Percentiles rank a stretch among this genome's conserved stretches.
These are phyloP conservation scores for Mycena vitilis DNA, from an alignment of 768 basidiomycete genomes.

Conservation along the genomic window DNA sequence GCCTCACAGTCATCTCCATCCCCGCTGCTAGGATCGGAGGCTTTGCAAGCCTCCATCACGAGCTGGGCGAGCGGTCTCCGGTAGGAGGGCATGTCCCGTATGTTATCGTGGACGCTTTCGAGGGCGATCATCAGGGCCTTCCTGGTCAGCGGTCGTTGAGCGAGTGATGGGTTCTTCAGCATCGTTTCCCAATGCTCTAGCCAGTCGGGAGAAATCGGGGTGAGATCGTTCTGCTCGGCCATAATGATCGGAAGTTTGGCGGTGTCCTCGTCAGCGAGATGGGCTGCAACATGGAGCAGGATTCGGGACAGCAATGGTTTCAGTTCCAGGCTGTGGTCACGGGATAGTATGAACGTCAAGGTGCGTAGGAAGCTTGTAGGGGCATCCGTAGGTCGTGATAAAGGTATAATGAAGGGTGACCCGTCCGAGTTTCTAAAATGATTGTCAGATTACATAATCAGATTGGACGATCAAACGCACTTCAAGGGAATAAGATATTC, in stretches of 20 bases:
- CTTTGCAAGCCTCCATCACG: constrained; percentile 59
- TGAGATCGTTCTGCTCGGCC: constrained; percentile 74
- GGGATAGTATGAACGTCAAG: constrained; percentile 70
- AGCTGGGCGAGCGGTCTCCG: constrained; percentile 65
- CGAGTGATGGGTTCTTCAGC: constrained; percentile 59
- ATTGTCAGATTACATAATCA: constrained; percentile 16
- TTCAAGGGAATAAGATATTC: constrained; percentile 67
- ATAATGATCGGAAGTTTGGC: constrained; percentile 70
- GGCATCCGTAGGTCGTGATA: constrained; percentile 64
- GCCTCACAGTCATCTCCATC: constrained; percentile 53
- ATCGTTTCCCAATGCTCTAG: constrained; percentile 72
- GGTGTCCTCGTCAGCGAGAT: constrained; percentile 77
- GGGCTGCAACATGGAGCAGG: constrained; percentile 73
- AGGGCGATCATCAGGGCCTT: constrained; percentile 68
- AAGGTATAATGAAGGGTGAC: constrained; percentile 60
- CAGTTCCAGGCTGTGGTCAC: constrained; percentile 68
- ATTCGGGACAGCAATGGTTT: constrained; percentile 72
- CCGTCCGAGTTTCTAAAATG: constrained; percentile 55
- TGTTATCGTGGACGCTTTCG: constrained; percentile 68
- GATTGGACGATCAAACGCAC: constrained; percentile 53
- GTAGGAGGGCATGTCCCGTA: constrained; percentile 78
- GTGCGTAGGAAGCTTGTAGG: constrained; percentile 72
- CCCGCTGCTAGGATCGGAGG: constrained; percentile 42
- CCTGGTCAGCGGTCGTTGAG: constrained; percentile 63
- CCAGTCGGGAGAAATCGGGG: constrained; percentile 80